Evolutionary conservation across 805 yeast genomes (phyloP).

Genomic region (Candida gorgasii): DNA sequence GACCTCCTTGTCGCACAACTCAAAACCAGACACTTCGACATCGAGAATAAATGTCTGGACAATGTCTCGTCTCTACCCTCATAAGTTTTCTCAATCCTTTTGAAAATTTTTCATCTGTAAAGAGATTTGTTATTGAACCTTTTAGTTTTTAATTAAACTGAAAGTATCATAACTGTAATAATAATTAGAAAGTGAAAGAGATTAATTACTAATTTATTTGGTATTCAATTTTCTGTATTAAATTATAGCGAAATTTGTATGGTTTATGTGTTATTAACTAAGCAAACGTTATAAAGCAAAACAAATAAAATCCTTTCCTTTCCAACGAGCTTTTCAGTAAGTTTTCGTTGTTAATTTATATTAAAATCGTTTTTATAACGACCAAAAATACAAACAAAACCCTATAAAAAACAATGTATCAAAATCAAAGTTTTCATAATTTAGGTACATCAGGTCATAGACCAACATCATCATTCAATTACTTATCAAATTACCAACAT

Average conservation of each 20-base stretch:
- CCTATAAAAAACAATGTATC: neutral
- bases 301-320: constrained; percentile 1
- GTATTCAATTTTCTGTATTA: constrained; percentile 1
- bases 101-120: constrained; percentile 6
- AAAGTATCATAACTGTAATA: constrained; percentile 7
- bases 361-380: constrained; percentile 1
- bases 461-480: constrained; percentile 28
- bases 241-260: neutral
- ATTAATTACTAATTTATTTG: neutral
- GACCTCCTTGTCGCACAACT: neutral
- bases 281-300: neutral
- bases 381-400: neutral
- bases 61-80: neutral
- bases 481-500: constrained; percentile 12
- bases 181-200: constrained; percentile 6
- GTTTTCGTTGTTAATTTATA: constrained; percentile 27
- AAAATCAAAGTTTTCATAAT: constrained; percentile 9
- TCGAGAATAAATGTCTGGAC: neutral
- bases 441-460: constrained; percentile 44
- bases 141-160: constrained; percentile 19
- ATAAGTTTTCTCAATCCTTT: neutral
- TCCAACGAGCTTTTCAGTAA: constrained; percentile 42
- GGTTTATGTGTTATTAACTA: constrained; percentile 1
- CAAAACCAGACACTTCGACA: neutral
- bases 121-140: constrained; percentile 10